Evolutionary conservation across 345 rosid species (phyloP).

Genomic region (Populus alba): DNA sequence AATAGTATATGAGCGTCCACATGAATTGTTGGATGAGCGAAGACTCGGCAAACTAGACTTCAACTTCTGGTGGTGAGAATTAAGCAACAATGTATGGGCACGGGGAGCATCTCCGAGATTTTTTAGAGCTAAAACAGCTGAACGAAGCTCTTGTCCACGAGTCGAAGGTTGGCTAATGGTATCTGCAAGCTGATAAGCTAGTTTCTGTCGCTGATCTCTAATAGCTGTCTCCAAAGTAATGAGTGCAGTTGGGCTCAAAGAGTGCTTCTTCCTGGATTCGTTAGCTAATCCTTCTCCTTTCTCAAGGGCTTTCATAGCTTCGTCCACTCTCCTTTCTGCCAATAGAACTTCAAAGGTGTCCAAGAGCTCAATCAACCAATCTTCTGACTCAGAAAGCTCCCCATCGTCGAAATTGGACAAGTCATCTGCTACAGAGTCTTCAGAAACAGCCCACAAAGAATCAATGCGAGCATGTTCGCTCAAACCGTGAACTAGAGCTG

Average conservation of each 20-base stretch:
- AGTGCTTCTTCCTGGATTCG: constrained; percentile 41
- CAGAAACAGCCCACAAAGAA: constrained; percentile 46
- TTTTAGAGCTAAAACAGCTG: constrained; percentile 64
- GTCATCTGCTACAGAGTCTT: constrained; percentile 50
- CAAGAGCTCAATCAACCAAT: constrained; percentile 54
- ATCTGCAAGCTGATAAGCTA: constrained; percentile 75
- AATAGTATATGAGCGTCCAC: constrained; percentile 58
- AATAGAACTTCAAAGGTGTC: constrained; percentile 76
- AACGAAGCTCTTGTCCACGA: constrained; percentile 64
- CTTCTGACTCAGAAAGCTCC: constrained; percentile 51
- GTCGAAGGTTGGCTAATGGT: constrained; percentile 63
- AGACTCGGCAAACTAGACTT: constrained; percentile 52
- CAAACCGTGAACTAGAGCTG: constrained; percentile 74
- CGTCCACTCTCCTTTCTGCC: constrained; percentile 80
- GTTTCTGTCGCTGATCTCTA: constrained; percentile 56
- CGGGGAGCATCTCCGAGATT: constrained; percentile 77
- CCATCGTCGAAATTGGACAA: constrained; percentile 30
- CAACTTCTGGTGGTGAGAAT: constrained; percentile 59
- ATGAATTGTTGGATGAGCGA: constrained; percentile 45
- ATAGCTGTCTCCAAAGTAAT: constrained; percentile 46
- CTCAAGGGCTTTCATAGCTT: constrained; percentile 69
- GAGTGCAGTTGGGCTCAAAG: constrained; percentile 42
- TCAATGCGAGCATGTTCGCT: constrained; percentile 59
- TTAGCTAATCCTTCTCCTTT: constrained; percentile 56
- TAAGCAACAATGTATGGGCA: constrained; percentile 70